These are phyloP conservation scores for Lasiosphaeria miniovina DNA, from an alignment of 495 filamentous ascomycete genomes.

Conservation along the genomic window DNA sequence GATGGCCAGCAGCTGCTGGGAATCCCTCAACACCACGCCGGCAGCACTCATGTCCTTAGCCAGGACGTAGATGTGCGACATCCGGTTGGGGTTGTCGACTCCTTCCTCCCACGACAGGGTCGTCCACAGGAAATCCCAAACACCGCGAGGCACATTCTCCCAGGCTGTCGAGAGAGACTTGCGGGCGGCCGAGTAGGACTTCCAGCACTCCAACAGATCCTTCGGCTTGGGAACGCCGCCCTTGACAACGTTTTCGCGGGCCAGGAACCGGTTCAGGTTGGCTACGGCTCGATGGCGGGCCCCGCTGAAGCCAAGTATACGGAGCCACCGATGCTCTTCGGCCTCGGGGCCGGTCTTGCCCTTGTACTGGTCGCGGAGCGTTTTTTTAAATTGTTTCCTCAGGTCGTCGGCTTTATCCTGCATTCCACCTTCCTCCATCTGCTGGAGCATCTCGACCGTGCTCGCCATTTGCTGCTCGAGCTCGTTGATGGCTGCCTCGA, in stretches of 20 bases:
- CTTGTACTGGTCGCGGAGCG: slow-evolving; percentile 36
- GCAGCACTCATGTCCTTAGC: slow-evolving; percentile 59
- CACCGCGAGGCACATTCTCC: slow-evolving; percentile 43
- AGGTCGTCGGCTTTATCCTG: slow-evolving; percentile 35
- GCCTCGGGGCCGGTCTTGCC: slow-evolving; percentile 29
- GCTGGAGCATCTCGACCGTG: slow-evolving; percentile 34
- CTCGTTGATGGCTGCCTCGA: slow-evolving; percentile 40
- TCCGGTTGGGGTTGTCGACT: slow-evolving; percentile 48
- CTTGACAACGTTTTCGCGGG: slow-evolving; percentile 27
- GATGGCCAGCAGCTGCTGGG: slow-evolving; percentile 62
- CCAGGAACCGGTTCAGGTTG: slow-evolving; percentile 28
- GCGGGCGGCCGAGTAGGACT: slow-evolving; percentile 41
- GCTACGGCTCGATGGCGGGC: slow-evolving; percentile 21
- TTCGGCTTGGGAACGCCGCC: slow-evolving; percentile 28
- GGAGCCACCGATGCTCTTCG: slow-evolving; percentile 22
- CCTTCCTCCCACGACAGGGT: slow-evolving; percentile 36
- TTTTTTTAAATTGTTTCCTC: slow-evolving; percentile 31
- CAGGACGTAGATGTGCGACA: slow-evolving; percentile 57
- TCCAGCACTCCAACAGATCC: slow-evolving; percentile 40
- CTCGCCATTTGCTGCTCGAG: slow-evolving; percentile 55
- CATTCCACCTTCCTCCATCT: slow-evolving; percentile 35
- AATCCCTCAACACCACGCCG: slow-evolving; percentile 48
- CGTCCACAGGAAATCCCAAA: slow-evolving; percentile 57
- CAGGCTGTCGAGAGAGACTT: slow-evolving; percentile 43
- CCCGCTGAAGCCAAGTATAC: slow-evolving; percentile 26